These are phyloP conservation scores for Penicillium mononematosum DNA, from an alignment of 495 filamentous ascomycete genomes.

Conservation along the genomic window DNA sequence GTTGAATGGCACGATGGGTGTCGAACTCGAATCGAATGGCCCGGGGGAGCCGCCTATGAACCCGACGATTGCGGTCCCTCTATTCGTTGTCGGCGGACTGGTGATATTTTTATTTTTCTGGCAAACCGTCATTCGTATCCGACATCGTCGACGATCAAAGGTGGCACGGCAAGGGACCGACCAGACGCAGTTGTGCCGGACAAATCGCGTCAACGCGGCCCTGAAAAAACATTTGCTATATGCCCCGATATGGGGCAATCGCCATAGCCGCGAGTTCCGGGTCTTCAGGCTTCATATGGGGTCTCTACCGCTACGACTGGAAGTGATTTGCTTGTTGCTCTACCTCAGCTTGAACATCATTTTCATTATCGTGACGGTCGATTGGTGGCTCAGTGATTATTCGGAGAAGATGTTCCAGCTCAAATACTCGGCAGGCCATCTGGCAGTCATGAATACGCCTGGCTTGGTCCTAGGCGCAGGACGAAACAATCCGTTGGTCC, in stretches of 20 bases:
- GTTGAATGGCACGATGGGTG: slow-evolving; percentile 30
- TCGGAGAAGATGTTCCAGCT: slow-evolving; percentile 38
- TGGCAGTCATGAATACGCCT: slow-evolving; percentile 46
- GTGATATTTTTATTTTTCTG: slow-evolving; percentile 29
- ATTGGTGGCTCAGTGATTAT: slow-evolving; percentile 37
- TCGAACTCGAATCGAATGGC: slow-evolving; percentile 30
- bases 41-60: slow-evolving; percentile 39
- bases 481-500: slow-evolving; percentile 45
- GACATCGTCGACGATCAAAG: slow-evolving; percentile 30
- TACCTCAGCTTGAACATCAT: slow-evolving; percentile 39
- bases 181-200: slow-evolving; percentile 26
- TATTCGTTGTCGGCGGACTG: slow-evolving; percentile 33
- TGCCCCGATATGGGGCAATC: slow-evolving; percentile 37
- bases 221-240: slow-evolving; percentile 46
- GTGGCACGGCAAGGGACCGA: slow-evolving; percentile 21
- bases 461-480: slow-evolving; percentile 41
- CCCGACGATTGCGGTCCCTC: slow-evolving; percentile 35
- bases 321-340: slow-evolving; percentile 29
- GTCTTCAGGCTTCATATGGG: slow-evolving; percentile 41
- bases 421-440: slow-evolving; percentile 40
- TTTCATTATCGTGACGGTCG: slow-evolving; percentile 40
- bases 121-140: slow-evolving; percentile 27
- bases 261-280: slow-evolving; percentile 44
- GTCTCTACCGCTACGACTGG: slow-evolving; percentile 39
- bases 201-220: slow-evolving; percentile 20